Evolutionary conservation across 257 asterid genomes (phyloP), one percentile per base, ranked within the genome.

Genomic region (Solanum bulbocastanum): DNA sequence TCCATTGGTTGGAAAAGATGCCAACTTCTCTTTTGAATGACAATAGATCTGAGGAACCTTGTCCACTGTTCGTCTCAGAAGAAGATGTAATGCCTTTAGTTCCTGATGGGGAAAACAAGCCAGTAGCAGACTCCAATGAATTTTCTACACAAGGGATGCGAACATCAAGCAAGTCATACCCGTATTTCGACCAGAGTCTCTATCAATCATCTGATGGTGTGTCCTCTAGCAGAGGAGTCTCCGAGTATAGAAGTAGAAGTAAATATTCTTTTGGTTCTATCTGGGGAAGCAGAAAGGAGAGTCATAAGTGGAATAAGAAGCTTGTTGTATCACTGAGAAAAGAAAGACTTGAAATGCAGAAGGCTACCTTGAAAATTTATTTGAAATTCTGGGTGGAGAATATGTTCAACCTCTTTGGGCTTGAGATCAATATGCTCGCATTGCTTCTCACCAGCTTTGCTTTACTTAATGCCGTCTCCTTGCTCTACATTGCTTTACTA

Each of bases 331-430:
- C 96, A 88, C 89, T 94, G 94, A 94, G 94, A 91, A 96, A 93
- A 89, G 99, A 97, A 93, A 95, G 99, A 88, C 94, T 94, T 90
- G 98, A 93, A 87, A 93, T 93, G 93, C 99, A 97, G 90, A 96
- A 94, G 93, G 90, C 93, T 49, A 94, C 97, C 42, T 90, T 97
- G 58, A 95, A 94, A 93, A 94, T 95, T 73, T 97, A 97, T 90
- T 91, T 97, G 92, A 97, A 93, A 92, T 97, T 94, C 92, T 96
- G 99, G 99, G 91, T 92, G 73, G 99, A 97, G 91, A 97, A 97
- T 91, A 91, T 97, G 98, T 97, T 95, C 92, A 97, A 94, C 89
- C 98, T 97, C 86, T 95, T 95, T 87, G 99, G 99, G 88, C 99
- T 97, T 87, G 99, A 97, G 96, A 96, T 97, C 89, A 96, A 94